Conservation (phyloP, 768 basidiomycete genomes). For the Lanmaoa rubissima region DNA sequence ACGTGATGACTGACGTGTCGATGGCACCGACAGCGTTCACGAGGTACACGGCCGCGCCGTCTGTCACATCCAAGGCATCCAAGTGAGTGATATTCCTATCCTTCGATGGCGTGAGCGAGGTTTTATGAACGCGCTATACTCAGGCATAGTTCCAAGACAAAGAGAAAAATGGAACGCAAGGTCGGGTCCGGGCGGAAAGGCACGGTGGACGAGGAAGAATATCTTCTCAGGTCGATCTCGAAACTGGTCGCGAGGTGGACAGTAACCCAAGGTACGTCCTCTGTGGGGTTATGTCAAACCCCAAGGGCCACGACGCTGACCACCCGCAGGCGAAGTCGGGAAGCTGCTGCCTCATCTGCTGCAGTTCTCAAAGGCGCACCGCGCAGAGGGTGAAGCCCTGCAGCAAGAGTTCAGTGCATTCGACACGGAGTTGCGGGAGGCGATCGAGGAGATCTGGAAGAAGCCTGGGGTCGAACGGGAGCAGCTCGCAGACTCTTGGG, state of each 20-base stretch:
- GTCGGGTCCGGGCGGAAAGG: slow-evolving; percentile 88
- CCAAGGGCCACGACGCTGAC: neutral
- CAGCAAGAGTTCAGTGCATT: slow-evolving; percentile 61
- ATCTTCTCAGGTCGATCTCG: slow-evolving; percentile 78
- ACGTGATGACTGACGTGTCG: slow-evolving; percentile 92
- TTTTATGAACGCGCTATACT: neutral
- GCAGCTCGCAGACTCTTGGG: slow-evolving; percentile 44
- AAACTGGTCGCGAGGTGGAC: slow-evolving; percentile 70
- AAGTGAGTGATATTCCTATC: slow-evolving; percentile 48
- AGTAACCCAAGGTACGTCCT: slow-evolving; percentile 54
- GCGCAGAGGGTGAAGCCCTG: slow-evolving; percentile 59
- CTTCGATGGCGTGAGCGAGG: neutral
- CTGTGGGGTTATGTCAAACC: too few species aligned
- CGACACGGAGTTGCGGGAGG: slow-evolving; percentile 51
- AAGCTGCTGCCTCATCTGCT: slow-evolving; percentile 75
- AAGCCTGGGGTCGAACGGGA: slow-evolving; percentile 33
- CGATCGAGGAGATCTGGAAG: slow-evolving; percentile 68
- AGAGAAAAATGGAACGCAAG: slow-evolving; percentile 84
- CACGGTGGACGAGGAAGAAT: slow-evolving; percentile 95
- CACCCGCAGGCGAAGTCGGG: slow-evolving; percentile 56
- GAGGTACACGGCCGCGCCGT: slow-evolving; percentile 86
- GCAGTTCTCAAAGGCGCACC: slow-evolving; percentile 65
- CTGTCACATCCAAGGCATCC: slow-evolving; percentile 67
- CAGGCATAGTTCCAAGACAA: slow-evolving; percentile 77
- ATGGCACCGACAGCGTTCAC: slow-evolving; percentile 91